Base-by-base conservation (phyloP, 345 rosid genomes). In the Microcos paniculata region DNA sequence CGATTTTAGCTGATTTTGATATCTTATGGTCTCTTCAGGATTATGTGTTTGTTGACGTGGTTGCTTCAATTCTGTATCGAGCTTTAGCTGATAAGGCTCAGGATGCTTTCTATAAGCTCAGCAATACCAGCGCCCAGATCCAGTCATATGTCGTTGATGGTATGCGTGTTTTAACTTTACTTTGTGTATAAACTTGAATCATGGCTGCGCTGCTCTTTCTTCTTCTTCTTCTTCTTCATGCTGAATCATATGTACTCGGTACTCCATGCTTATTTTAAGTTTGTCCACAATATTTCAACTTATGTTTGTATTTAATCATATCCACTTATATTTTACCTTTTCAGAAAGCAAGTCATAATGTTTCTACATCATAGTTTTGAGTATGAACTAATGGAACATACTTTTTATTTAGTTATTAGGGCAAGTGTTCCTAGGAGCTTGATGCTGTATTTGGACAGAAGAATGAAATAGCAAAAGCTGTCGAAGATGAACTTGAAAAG, bases 141-240 rank as follows among this genome's bases (percentile, higher is more conserved):
- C 88, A 88, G 52, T 85, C 91, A 28, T 88, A 86, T 35, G 90
- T 85, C 6, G 85, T 87, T 76, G 89, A 87, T 80, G 90, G 87
- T 85, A 74, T 69, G 43, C 6, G 31, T 24, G 13, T 23, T 49
- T 18, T 30, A 18, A 35, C 23, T n/a, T n/a, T n/a, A n/a, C n/a
- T 69, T 69, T 49, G 30, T 5, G 18, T 30, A 48, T 21, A 48
- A 51, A 70, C 59, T 51, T 48, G 42, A 63, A 63, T 63, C 13
- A 28, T 10, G 21, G 9, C n/a, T 30, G 42, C 57, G 48, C 57
- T 48, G 57, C 24, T 28, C 45, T 16, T 16, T 28, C 14, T 48
- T 48, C 26, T n/a, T n/a, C n/a, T n/a, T n/a, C n/a, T 68, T 49
- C 18, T 42, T 6, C 11, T 42, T 42, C n/a, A n/a, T n/a, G n/a